These are phyloP conservation scores for Gastrolobium bilobum DNA, from an alignment of 306 rosid genomes.

Conservation along the genomic window DNA sequence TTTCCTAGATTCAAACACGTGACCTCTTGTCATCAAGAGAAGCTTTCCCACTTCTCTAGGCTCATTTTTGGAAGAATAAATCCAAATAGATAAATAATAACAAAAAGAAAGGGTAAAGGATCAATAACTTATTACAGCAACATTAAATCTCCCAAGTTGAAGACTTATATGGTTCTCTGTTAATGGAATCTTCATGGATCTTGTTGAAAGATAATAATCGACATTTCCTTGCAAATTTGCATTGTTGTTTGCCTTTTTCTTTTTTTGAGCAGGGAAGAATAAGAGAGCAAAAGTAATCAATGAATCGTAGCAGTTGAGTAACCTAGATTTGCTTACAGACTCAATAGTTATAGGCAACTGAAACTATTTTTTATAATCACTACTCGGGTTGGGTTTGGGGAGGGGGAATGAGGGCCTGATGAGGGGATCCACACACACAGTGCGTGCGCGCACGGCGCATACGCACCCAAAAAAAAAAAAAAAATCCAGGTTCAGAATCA, in stretches of 20 bases:
- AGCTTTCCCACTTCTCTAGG: too few relatives aligned
- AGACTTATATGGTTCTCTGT: slow-evolving; percentile 4
- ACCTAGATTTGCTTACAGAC: background rate
- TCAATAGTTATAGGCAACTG: background rate
- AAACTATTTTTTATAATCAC: background rate
- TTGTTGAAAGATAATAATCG: background rate
- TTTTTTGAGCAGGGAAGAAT: background rate
- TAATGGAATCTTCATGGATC: background rate
- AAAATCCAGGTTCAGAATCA: background rate
- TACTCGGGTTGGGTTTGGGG: background rate
- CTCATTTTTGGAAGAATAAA: slow-evolving; percentile 4
- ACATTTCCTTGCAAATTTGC: background rate
- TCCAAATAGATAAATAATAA: background rate
- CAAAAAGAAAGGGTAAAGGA: background rate
- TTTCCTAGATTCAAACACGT: too few relatives aligned
- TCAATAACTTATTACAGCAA: background rate
- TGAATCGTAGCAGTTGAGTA: background rate
- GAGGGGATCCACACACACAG: too few relatives aligned
- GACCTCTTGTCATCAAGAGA: too few relatives aligned
- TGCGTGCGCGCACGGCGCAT: too few relatives aligned
- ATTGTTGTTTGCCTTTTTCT: background rate
- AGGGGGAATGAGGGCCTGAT: too few relatives aligned
- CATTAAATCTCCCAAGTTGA: background rate
- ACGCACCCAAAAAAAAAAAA: background rate
- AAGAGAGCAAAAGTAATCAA: background rate